These are phyloP conservation scores for Lentinus brumalis DNA, from an alignment of 768 basidiomycete genomes.

Conservation along the genomic window DNA sequence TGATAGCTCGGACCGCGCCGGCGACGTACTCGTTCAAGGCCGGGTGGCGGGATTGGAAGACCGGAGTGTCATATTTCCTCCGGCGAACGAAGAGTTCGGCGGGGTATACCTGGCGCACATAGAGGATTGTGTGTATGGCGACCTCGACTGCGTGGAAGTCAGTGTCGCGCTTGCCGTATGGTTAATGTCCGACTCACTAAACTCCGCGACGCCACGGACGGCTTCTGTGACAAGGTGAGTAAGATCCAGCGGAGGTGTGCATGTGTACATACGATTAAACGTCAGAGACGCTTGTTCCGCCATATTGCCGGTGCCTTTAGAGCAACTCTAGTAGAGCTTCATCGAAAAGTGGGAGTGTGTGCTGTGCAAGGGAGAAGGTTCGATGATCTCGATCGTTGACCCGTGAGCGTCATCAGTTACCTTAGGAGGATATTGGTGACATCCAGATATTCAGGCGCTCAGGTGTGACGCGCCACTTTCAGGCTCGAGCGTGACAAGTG, in stretches of 20 bases:
- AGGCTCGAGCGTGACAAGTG: too few relatives aligned
- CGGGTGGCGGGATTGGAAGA: conserved; percentile 93
- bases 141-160: conserved; percentile 71
- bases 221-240: conserved; percentile 46
- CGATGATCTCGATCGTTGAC: too few relatives aligned
- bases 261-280: conserved; percentile 33
- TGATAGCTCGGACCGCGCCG: conserved; percentile 81
- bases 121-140: conserved; percentile 89
- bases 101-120: conserved; percentile 89
- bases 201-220: conserved; percentile 66
- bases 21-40: conserved; percentile 86
- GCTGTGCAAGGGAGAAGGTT: background rate
- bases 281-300: conserved; percentile 27
- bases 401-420: too few relatives aligned
- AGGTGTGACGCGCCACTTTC: background rate
- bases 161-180: background rate
- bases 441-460: too few relatives aligned
- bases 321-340: background rate
- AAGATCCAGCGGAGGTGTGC: background rate
- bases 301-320: conserved; percentile 5
- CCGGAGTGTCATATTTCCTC: conserved; percentile 88
- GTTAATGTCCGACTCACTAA: conserved; percentile 50
- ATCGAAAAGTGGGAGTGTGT: background rate
- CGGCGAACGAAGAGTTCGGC: conserved; percentile 83
- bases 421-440: too few relatives aligned